Conservation (phyloP, 2,329 filamentous ascomycete species). For the Thelonectria blattea region DNA sequence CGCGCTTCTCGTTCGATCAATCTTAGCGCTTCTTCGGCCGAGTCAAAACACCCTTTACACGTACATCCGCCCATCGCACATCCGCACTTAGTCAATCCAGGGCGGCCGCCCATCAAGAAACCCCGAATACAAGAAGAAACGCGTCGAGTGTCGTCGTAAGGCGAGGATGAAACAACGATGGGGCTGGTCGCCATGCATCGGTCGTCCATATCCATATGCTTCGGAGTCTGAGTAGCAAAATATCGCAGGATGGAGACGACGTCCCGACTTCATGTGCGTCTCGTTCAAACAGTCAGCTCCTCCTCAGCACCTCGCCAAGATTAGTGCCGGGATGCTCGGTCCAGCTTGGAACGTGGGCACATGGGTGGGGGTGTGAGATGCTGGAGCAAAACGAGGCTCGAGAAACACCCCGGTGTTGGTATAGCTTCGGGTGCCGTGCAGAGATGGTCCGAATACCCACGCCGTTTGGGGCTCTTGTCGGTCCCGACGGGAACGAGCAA, state of each 20-base stretch:
- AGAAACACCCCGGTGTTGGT: slow-evolving; percentile 19
- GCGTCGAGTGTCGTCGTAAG: neutral
- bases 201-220: neutral
- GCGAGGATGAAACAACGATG: neutral
- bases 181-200: neutral
- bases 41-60: neutral
- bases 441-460: slow-evolving; percentile 28
- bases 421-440: slow-evolving; percentile 16
- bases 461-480: slow-evolving; percentile 34
- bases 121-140: no score
- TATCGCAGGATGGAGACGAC: neutral
- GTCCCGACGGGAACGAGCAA: slow-evolving; percentile 38
- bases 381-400: slow-evolving; percentile 10
- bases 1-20: slow-evolving; percentile 9
- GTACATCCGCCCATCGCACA: neutral
- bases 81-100: neutral
- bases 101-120: no score
- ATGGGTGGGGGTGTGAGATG: slow-evolving; percentile 23
- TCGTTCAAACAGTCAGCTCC: slow-evolving; percentile 16
- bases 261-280: neutral
- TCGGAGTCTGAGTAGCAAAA: neutral
- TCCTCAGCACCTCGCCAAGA: slow-evolving; percentile 28
- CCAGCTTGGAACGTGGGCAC: slow-evolving; percentile 36
- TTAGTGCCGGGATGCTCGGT: slow-evolving; percentile 28
- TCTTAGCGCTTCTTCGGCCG: slow-evolving; percentile 8